Percentiles rank a stretch among this genome's conserved stretches.
phyloP scores from a whole-genome alignment of 208 protist genomes.

The Wallacemonas collosoma region DNA sequence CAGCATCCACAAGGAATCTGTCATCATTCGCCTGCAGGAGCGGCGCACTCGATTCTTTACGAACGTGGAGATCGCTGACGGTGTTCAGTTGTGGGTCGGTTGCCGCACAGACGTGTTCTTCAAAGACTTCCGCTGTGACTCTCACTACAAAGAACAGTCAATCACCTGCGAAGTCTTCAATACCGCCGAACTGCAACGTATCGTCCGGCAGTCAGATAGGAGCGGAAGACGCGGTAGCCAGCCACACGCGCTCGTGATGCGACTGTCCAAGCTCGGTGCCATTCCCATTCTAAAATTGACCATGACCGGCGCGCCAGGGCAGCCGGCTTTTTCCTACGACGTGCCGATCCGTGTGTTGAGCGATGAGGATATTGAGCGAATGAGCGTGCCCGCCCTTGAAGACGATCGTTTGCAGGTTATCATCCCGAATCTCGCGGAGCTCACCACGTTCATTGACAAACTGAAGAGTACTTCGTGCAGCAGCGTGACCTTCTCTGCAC shows the following conservation, averaged over 20 bases:
- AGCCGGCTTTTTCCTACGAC: slow-evolving; percentile 70
- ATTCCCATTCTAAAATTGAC: slow-evolving; percentile 38
- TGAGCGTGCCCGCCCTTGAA: slow-evolving; percentile 53
- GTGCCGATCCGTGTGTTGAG: slow-evolving; percentile 75
- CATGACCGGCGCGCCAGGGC: slow-evolving; percentile 39
- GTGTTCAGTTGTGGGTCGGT: slow-evolving; percentile 71
- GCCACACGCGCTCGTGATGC: slow-evolving; percentile 46
- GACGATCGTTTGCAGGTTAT: slow-evolving; percentile 49
- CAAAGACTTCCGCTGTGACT: slow-evolving; percentile 69
- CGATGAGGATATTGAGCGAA: slow-evolving; percentile 52
- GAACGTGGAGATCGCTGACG: slow-evolving; percentile 50
- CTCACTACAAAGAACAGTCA: slow-evolving; percentile 60
- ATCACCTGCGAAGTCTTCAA: slow-evolving; percentile 82
- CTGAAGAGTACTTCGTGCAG: slow-evolving; percentile 66
- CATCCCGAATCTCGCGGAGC: slow-evolving; percentile 65
- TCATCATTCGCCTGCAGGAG: slow-evolving; percentile 64
- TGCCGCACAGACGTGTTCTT: slow-evolving; percentile 71
- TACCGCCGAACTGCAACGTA: slow-evolving; percentile 56
- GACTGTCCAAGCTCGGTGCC: slow-evolving; percentile 43
- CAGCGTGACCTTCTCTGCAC: slow-evolving; percentile 50
- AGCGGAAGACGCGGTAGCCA: slow-evolving; percentile 23
- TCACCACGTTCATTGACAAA: slow-evolving; percentile 77
- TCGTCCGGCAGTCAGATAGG: slow-evolving; percentile 65
- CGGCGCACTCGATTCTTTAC: slow-evolving; percentile 71
- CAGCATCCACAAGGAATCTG: slow-evolving; percentile 59